Evolutionary conservation across 2,329 filamentous ascomycete species (phyloP).

Genomic region (Xylaria sp.): DNA sequence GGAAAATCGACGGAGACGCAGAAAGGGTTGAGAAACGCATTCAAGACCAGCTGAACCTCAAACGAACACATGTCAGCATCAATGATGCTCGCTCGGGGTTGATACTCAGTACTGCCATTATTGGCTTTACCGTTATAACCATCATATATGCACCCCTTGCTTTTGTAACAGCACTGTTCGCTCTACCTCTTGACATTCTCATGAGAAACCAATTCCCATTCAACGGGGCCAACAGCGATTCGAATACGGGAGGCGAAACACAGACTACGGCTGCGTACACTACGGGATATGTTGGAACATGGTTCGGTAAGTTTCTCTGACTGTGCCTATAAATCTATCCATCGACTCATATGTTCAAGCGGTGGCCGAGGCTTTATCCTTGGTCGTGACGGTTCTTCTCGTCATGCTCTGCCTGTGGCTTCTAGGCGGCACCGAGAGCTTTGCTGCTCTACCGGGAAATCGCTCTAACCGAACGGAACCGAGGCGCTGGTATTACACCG

Average conservation of each 20-base stretch:
- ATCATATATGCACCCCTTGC: slow-evolving; percentile 22
- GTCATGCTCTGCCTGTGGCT: slow-evolving; percentile 8
- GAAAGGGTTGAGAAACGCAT: slow-evolving; percentile 19
- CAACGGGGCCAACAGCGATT: too few relatives aligned
- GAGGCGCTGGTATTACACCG: neutral
- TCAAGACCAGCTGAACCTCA: slow-evolving; percentile 21
- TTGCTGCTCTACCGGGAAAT: neutral
- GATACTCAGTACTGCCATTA: slow-evolving; percentile 8
- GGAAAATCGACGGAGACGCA: slow-evolving; percentile 17
- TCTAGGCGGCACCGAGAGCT: neutral
- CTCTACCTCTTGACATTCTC: too few relatives aligned
- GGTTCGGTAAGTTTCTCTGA: too few relatives aligned
- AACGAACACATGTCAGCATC: slow-evolving; percentile 8
- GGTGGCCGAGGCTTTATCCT: neutral
- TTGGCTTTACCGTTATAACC: slow-evolving; percentile 24
- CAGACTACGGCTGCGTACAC: too few relatives aligned
- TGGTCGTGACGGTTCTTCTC: neutral
- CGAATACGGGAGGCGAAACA: too few relatives aligned
- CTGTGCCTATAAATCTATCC: too few relatives aligned
- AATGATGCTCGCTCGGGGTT: neutral
- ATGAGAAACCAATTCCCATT: too few relatives aligned
- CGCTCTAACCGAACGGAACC: neutral
- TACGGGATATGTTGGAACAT: too few relatives aligned
- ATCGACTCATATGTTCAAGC: too few relatives aligned
- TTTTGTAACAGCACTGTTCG: slow-evolving; percentile 17